Evolutionary conservation across 305 asterid species (phyloP), one percentile per base, ranked within the genome.

Genomic region (Fraxinus paxiana): DNA sequence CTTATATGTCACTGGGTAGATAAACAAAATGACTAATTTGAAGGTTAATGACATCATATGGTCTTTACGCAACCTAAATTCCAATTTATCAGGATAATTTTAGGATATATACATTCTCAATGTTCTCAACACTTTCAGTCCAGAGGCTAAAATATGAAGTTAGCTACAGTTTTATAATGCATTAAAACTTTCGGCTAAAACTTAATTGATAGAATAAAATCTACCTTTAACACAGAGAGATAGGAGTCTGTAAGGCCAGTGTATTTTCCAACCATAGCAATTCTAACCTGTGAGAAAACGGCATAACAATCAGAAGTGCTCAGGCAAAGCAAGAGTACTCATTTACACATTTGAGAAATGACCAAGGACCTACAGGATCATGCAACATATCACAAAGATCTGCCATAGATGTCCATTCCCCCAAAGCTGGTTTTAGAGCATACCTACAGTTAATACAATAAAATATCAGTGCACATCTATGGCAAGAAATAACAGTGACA

Each of bases 261-360:
- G 88, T 93, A 95, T 87, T 95, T 95, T 77, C 98, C 98, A 69
- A 93, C 98, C 94, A 93, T 88, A 48, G 98, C 98, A 81, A 95
- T 84, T 88, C 94, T 91, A 81, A 95, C 96, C 98, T 95, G 95
- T 80, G 72, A 77, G 75, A 12, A 59, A 71, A 82, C 71, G 74
- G 72, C 67, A 84, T 43, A 75, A 38, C 18, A 67, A 46, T 88
- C 24, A 77, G 54, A 78, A 69, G 81, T 54, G 69, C 13, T 33
- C 38, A 77, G 31, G 75, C 75, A 79, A 71, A 51, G 69, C 78
- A 24, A 76, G 73, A 82, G 72, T 65, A 59, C 43, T 70, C 30
- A 34, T 73, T 22, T 28, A 54, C 41, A 43, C 76, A 67, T 63
- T 65, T 56, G 13, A 48, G 59, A 77, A 79, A 81, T 77, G 81